phyloP scores from a whole-genome alignment of 192 early-diverging fungal genomes.

The Radiomyces spectabilis region DNA sequence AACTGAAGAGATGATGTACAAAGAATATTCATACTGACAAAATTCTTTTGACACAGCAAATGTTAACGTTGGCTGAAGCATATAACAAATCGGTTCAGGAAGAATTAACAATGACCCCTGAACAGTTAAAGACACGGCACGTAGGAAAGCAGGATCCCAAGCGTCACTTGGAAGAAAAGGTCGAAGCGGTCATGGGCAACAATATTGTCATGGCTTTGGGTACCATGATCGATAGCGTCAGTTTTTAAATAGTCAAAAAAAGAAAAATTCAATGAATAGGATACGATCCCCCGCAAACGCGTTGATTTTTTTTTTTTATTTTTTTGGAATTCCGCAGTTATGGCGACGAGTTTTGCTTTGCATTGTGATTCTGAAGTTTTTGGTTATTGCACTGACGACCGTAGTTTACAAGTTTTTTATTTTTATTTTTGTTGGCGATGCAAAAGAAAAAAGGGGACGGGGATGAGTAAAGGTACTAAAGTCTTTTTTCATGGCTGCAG shows the following conservation, averaged over 20 bases:
- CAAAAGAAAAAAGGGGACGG: neutral
- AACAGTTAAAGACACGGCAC: conserved; percentile 96
- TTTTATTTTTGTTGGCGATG: neutral
- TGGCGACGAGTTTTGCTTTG: neutral
- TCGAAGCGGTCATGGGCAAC: conserved; percentile 86
- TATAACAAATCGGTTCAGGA: conserved; percentile 99
- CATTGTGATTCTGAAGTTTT: neutral
- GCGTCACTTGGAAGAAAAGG: conserved; percentile 91
- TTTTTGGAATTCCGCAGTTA: neutral
- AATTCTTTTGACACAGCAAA: conserved; percentile 40
- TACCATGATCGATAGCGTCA: conserved; percentile 78
- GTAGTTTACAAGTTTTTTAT: neutral
- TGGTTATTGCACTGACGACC: neutral
- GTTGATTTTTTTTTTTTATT: neutral
- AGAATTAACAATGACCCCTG: conserved; percentile 86
- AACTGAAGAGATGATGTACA: too few species aligned
- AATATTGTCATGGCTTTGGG: conserved; percentile 97
- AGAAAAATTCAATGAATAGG: too few species aligned
- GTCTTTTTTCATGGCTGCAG: too few species aligned
- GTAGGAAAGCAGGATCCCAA: conserved; percentile 99
- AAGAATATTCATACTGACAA: too few species aligned
- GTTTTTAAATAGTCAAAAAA: conserved; percentile 33
- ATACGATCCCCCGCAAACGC: too few species aligned
- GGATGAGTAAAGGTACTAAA: too few species aligned
- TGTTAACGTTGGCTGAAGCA: conserved; percentile 83